Base-by-base conservation (phyloP, 1,284 basidiomycete genomes). In the Heliocybe sulcata region DNA sequence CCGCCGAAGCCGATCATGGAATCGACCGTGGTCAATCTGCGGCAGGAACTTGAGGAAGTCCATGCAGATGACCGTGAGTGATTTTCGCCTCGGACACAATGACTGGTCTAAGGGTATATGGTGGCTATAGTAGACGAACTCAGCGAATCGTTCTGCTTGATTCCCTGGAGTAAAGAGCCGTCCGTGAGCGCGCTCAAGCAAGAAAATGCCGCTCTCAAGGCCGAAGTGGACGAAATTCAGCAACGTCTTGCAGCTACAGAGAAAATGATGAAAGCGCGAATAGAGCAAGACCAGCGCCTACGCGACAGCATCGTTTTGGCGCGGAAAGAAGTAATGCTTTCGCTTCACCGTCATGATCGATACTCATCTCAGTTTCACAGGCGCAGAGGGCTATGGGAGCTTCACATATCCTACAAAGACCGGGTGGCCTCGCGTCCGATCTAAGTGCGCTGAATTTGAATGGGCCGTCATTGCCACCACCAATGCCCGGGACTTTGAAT, bases 281-380 rank as follows among this genome's bases (percentile, higher is more conserved):
- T 83, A 65, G 87, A 88, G 60, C 88, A 90, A 64, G 88, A 90
- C 64, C 75, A 80, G 56, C 79, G 88, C 49, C 68, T 92, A 55
- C 81, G 87, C 19, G 89, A 90, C 60, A 88, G 87, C 61, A 89
- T 91, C 61, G 80, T 84, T 58, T 74, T 85, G 67, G 89, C 87
- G 3, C 81, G 85, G n/a, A 81, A 82, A 69, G 88, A 92, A 76
- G 89, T 85, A 53, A 27, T 61, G 59, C 57, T 29, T n/a, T 45
- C 23, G 50, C 14, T 31, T 42, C 53, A 29, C 49, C 52, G 35
- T 23, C 9, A 53, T 12, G 35, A 52, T 22, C 11, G 47, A 3
- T 26, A 26, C 16, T 26, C 35, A 57, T 58, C 22, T 35, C 52
- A 29, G 57, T 35, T 38, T 54, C 56, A 23, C 57, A 90, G 87